Evolutionary conservation across 75 land plant genomes (phyloP).

Genomic region (Chamaecyparis obtusa): DNA sequence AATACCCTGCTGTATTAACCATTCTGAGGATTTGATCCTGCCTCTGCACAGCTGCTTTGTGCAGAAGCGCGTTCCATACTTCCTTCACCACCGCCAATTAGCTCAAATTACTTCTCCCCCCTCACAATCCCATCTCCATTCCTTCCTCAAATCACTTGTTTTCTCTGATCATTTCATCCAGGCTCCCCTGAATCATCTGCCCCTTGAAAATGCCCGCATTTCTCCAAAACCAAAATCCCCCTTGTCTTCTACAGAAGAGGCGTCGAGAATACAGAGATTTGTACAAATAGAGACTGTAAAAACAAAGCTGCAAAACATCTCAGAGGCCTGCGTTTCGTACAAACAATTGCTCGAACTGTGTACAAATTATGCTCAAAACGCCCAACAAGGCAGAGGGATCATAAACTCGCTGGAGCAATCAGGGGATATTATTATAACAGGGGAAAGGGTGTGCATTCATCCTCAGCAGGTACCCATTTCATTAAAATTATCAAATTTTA

Average conservation of each 20-base stretch:
- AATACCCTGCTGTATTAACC: no score
- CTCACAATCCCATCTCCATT: no score
- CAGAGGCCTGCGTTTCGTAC: conserved; percentile 37
- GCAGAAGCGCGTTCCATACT: no score
- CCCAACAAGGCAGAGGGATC: conserved; percentile 10
- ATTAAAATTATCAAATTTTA: neutral
- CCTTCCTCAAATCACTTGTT: no score
- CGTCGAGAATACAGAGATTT: conserved; percentile 24
- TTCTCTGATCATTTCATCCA: no score
- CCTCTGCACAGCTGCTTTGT: no score
- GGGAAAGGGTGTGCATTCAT: conserved; percentile 56
- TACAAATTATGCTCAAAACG: neutral
- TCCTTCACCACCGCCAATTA: no score
- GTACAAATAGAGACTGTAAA: conserved; percentile 43
- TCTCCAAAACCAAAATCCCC: neutral
- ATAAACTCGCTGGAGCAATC: conserved; percentile 52
- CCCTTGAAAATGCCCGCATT: no score
- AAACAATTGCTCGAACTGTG: conserved; percentile 43
- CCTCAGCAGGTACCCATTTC: conserved; percentile 58
- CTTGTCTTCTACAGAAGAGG: neutral
- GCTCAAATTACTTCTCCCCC: no score
- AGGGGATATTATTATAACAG: conserved; percentile 61
- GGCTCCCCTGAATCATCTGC: no score
- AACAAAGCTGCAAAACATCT: conserved; percentile 24
- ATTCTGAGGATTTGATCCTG: no score